Base-by-base conservation (phyloP, 2,329 filamentous ascomycete genomes). In the Pestalotiopsis sp. region DNA sequence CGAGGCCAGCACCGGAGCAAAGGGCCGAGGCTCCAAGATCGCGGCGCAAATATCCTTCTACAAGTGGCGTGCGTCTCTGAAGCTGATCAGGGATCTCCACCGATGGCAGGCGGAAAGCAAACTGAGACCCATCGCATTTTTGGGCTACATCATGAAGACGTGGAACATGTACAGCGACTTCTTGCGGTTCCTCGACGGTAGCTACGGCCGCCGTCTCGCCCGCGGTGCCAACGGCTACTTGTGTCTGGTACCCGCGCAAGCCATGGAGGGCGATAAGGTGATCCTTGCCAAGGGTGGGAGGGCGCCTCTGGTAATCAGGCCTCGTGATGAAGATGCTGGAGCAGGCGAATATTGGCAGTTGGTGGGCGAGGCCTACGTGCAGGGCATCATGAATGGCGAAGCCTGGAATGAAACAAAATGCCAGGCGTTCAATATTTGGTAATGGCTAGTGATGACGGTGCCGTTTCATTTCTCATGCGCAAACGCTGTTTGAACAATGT, bases 351-450 rank as follows among this genome's bases (percentile, higher is more conserved):
- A 7, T 12, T 67, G 56, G 12, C 61, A 20, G 3, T 60, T 67
- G 25, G 66, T 67, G 17, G 66, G 66, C 11, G 66, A 67, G 41
- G 66, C 66, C 2, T 67, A 63, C 20, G 58, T 62, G 13, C 40
- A 67, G 23, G 66, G 66, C 14, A 60, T 63, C 17, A 67, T 67
- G 66, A 23, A 67, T n/a, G 66, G 58, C 2, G 66, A 67, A 38
- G 59, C 58, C 13, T 63, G 45, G 45, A 52, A 52, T 52, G 45
- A 52, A 52, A 52, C 45, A 52, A 52, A 52, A 17, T 52, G 45
- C 17, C 45, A 52, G 45, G 45, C 45, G n/a, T 52, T 52, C 14
- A 52, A 20, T n/a, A 52, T 52, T 52, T 17, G 45, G 17, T 52
- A 20, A 52, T 11, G 45, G 45, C 45, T 52, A 9, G 20, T 52